Base-by-base conservation (phyloP, 441 rosid genomes). In the Aquilaria agallochum region DNA sequence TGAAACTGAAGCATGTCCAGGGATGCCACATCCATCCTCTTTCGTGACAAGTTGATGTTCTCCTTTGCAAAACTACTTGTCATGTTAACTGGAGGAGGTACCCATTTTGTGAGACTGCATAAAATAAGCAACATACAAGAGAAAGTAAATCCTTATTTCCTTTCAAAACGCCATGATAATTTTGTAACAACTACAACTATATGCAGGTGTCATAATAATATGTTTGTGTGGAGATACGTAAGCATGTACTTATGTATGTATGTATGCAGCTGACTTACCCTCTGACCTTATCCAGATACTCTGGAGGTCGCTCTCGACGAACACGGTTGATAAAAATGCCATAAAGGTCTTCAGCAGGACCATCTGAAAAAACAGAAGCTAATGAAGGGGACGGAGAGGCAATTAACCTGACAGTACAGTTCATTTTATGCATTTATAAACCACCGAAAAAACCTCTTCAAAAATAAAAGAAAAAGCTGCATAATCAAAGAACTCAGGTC, bases 1-100 rank as follows among this genome's bases (percentile, higher is more conserved):
- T 93, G 98, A 75, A 93, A 93, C 77, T 91, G 97, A 84, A 94
- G 97, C 97, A 90, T 94, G 55, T 94, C 97, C 80, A 91, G 80
- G 62, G 88, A 72, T 67, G 93, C 76, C 49, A 94, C 96, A 70
- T 90, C 99, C 99, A 94, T 94, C 80, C 99, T 83, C 86, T 86
- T 90, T 59, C 89, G 67, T 3, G 99, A 85, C 53, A 84, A 80
- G 55, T 94, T 68, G 3, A 91, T 89, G 77, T 69, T 87, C 59
- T 84, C 85, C 63, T 76, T 81, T 53, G 87, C 95, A 68, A 64
- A 87, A 70, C 76, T 76, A 66, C 97, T 80, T 9, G 94, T 84
- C 92, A 91, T 91, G 86, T 90, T 94, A 59, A 94, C 85, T 0
- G 98, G 97, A 45, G 96, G 95, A 32, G 97, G 98, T 5, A 89